Conservation (phyloP, 2,329 filamentous ascomycete genomes). For the Neofusicoccum parvum region DNA sequence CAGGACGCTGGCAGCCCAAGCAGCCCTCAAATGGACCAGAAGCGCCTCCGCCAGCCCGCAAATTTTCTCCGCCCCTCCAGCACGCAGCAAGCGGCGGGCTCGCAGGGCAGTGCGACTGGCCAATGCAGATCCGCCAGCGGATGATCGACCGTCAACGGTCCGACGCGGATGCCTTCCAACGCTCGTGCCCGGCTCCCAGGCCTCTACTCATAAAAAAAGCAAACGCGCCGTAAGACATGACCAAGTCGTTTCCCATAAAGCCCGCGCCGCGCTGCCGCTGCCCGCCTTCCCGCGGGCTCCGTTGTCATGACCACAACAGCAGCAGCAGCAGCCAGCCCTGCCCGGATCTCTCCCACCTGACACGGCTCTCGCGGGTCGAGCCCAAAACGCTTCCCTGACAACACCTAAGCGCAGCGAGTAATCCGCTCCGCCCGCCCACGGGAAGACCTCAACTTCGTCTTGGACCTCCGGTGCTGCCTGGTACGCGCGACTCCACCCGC, state of each 20-base stretch:
- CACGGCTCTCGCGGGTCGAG: conserved; percentile 17
- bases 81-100: neutral
- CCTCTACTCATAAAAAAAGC: conserved; percentile 16
- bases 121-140: conserved; percentile 19
- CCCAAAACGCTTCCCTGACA: conserved; percentile 17
- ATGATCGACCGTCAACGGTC: conserved; percentile 19
- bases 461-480: conserved; percentile 6
- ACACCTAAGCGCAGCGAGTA: conserved; percentile 11
- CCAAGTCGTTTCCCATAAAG: conserved; percentile 14
- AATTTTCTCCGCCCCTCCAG: neutral
- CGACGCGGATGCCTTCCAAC: conserved; percentile 18
- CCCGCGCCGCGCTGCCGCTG: neutral
- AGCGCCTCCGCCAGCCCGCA: neutral
- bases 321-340: neutral
- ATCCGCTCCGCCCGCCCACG: conserved; percentile 11
- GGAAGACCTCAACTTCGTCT: neutral
- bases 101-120: neutral
- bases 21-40: too few relatives aligned
- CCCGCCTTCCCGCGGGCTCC: conserved; percentile 12
- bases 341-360: conserved; percentile 16
- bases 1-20: neutral
- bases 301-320: conserved; percentile 9
- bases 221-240: conserved; percentile 8
- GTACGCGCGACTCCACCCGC: conserved; percentile 8
- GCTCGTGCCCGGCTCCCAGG: neutral